Conservation (phyloP, 352 stramenopile genomes). For the Saprolegnia parasitica region DNA sequence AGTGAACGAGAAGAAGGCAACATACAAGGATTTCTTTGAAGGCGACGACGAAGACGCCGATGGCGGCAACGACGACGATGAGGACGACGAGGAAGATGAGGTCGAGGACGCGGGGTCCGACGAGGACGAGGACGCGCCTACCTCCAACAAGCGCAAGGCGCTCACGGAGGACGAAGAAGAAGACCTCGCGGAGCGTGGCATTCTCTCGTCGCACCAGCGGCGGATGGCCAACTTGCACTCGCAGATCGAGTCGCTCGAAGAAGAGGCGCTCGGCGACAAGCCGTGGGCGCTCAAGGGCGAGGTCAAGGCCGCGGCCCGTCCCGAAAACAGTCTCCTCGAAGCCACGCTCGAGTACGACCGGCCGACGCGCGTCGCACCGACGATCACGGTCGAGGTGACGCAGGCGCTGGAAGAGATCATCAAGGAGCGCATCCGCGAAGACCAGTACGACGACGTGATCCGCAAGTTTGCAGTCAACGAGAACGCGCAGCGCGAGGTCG, state of each 20-base stretch:
- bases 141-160: conserved; percentile 42
- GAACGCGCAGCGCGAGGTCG: conserved; percentile 76
- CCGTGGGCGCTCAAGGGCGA: conserved; percentile 92
- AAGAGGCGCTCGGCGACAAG: conserved; percentile 89
- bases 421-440: conserved; percentile 91
- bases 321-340: conserved; percentile 91
- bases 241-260: conserved; percentile 84
- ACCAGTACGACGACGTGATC: conserved; percentile 94
- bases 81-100: conserved; percentile 38
- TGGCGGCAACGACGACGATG: conserved; percentile 34
- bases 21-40: conserved; percentile 58
- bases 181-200: conserved; percentile 66
- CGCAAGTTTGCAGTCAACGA: conserved; percentile 82
- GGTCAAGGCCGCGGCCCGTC: conserved; percentile 74
- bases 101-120: conserved; percentile 38
- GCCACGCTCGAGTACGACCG: conserved; percentile 91
- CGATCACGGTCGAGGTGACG: conserved; percentile 91
- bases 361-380: conserved; percentile 85
- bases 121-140: conserved; percentile 51
- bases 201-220: conserved; percentile 65
- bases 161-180: conserved; percentile 55
- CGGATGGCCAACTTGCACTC: conserved; percentile 60
- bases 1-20: conserved; percentile 43
- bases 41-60: conserved; percentile 40
- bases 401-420: conserved; percentile 91